phyloP scores from a whole-genome alignment of 1,284 basidiomycete species.

The Ganoderma sinense region DNA sequence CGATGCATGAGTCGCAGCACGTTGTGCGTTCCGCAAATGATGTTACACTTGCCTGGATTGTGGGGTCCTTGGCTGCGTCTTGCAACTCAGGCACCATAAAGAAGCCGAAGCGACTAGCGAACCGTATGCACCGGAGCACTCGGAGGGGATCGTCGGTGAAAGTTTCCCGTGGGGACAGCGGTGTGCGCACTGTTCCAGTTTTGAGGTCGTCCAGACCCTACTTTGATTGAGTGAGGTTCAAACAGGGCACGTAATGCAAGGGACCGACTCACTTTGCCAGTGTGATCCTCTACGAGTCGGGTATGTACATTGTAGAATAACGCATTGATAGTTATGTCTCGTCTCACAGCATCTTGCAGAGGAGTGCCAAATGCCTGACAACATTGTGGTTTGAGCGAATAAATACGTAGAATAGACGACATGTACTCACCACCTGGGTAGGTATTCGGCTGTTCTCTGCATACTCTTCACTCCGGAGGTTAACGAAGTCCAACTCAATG shows the following conservation, averaged over 20 bases:
- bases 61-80: conserved; percentile 69
- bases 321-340: conserved; percentile 97
- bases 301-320: conserved; percentile 97
- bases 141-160: conserved; percentile 96
- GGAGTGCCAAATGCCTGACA: conserved; percentile 91
- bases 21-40: not conserved
- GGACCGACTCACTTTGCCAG: conserved; percentile 64
- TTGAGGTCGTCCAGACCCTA: conserved; percentile 88
- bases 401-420: not conserved
- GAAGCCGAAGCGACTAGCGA: conserved; percentile 92
- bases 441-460: conserved; percentile 90
- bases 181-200: conserved; percentile 88
- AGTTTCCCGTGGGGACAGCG: conserved; percentile 86
- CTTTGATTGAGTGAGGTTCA: conserved; percentile 19
- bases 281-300: conserved; percentile 89
- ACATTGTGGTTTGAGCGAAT: not conserved
- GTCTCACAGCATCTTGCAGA: conserved; percentile 87
- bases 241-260: not conserved
- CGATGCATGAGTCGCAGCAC: not conserved
- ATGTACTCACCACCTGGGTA: conserved; percentile 73
- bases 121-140: conserved; percentile 90
- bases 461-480: conserved; percentile 94
- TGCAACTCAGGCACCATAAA: conserved; percentile 77
- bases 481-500: conserved; percentile 94
- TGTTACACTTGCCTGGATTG: conserved; percentile 67